Evolutionary conservation across 345 rosid species (phyloP).

Genomic region (Linum tenue): DNA sequence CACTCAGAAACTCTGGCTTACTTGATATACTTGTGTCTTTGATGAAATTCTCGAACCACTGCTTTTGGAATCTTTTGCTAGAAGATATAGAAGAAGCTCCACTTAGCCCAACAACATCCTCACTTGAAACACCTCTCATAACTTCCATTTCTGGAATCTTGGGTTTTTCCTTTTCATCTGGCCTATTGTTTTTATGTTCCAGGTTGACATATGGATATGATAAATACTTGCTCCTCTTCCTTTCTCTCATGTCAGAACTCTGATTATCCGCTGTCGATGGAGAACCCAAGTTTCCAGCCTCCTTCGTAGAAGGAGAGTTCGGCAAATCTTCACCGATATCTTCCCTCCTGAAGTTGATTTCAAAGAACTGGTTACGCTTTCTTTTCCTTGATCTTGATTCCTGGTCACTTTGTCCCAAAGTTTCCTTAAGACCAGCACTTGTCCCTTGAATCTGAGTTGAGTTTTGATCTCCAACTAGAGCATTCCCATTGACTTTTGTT

Average conservation of each 20-base stretch:
- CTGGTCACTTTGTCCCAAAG: slow-evolving; percentile 14
- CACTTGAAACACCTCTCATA: slow-evolving; percentile 28
- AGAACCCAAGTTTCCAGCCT: not conserved
- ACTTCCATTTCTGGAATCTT: slow-evolving; percentile 5
- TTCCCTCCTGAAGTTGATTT: slow-evolving; percentile 16
- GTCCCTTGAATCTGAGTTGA: not conserved
- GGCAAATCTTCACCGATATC: slow-evolving; percentile 11
- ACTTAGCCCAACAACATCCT: slow-evolving; percentile 37
- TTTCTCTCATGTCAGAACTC: slow-evolving; percentile 38
- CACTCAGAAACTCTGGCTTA: slow-evolving; percentile 32
- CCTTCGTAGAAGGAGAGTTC: slow-evolving; percentile 13
- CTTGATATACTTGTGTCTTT: slow-evolving; percentile 30
- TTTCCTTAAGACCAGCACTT: slow-evolving; percentile 15
- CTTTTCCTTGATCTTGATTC: slow-evolving; percentile 27
- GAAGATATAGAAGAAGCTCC: slow-evolving; percentile 39
- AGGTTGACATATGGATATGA: slow-evolving; percentile 52
- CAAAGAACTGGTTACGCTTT: slow-evolving; percentile 17
- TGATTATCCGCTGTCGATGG: slow-evolving; percentile 11
- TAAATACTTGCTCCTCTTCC: slow-evolving; percentile 66
- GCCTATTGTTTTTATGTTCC: slow-evolving; percentile 24
- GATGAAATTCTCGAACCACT: slow-evolving; percentile 42
- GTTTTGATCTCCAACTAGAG: slow-evolving; percentile 11
- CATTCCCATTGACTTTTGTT: slow-evolving; percentile 4
- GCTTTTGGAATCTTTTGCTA: slow-evolving; percentile 47
- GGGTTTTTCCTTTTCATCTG: slow-evolving; percentile 21